A percentile compares a stretch with the other conserved stretches of the same genome.
Evolutionary conservation across 2,329 filamentous ascomycete species (phyloP).

Genomic region (Amauroascus verrucosus): DNA sequence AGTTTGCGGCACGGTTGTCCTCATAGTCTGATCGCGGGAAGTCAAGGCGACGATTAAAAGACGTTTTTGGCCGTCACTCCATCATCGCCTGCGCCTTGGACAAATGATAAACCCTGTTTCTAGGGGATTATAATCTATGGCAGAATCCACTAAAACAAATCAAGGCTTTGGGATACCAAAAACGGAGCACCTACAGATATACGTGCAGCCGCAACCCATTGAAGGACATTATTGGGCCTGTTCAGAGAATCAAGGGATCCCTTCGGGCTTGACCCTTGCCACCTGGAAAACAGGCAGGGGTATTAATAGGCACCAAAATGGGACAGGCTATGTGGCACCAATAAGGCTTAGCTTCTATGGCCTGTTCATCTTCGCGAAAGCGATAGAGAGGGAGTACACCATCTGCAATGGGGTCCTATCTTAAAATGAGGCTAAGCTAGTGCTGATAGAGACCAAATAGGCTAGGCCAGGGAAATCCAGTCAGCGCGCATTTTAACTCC

Average conservation of each 20-base stretch:
- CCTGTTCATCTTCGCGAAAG: not conserved
- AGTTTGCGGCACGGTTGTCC: not conserved
- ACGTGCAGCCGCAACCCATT: not conserved
- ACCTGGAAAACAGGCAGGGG: slow-evolving; percentile 16
- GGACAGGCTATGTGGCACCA: slow-evolving; percentile 17
- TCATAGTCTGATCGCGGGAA: not conserved
- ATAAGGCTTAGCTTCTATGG: slow-evolving; percentile 2
- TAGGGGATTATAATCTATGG: not conserved
- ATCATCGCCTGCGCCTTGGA: not conserved
- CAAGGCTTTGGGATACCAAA: slow-evolving; percentile 9
- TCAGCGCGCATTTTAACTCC: slow-evolving; percentile 9
- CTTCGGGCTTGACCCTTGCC: slow-evolving; percentile 9
- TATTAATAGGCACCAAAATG: slow-evolving; percentile 4
- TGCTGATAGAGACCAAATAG: not conserved
- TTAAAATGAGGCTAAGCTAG: slow-evolving; percentile 1
- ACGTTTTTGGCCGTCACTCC: not conserved
- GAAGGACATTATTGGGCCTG: not conserved
- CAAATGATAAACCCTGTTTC: slow-evolving; percentile 1
- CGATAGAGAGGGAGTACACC: not conserved
- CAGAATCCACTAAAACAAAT: not conserved
- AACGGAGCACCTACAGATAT: slow-evolving; percentile 4
- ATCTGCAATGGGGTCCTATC: not conserved
- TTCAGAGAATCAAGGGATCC: not conserved
- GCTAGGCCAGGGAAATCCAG: not conserved
- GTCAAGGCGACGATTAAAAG: not conserved